Base-by-base conservation (phyloP, 345 rosid genomes). In the Trapa bicornis region DNA sequence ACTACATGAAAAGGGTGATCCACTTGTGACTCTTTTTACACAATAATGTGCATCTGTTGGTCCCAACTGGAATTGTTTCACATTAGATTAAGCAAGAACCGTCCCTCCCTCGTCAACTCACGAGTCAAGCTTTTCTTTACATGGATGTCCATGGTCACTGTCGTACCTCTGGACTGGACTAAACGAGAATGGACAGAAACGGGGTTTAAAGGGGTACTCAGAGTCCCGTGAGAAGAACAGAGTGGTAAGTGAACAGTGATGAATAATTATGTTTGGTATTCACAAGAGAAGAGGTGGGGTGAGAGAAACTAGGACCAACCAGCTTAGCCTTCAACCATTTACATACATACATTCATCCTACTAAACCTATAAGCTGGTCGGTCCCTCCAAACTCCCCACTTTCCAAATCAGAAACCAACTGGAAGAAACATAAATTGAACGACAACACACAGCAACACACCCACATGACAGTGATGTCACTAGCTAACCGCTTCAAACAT, bases 331-430 rank as follows among this genome's bases (percentile, higher is more conserved):
- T 77, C 61, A 66, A 62, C 67, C 66, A 6, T 22, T 22, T 22
- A 22, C 29, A 65, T 66, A 71, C 41, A 74, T 75, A 71, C 79
- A 56, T 53, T 22, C 29, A 22, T 22, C 29, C 29, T 22, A 76
- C 78, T 73, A 72, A 75, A 81, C 88, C 88, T 84, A 72, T 85
- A 61, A 84, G 79, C 78, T 79, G 78, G 80, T 43, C 71, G 78
- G 80, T 43, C 71, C 69, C 74, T 67, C 47, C 67, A 72, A 66
- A 22, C 39, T 62, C 53, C 36, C 2, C 14, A 60, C 52, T 33
- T 66, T 11, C 38, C 29, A 22, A 61, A n/a, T 35, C 33, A 11
- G 36, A 14, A 47, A 45, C 53, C 39, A 61, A 66, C 69, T 54
- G 37, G 50, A 70, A 70, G 45, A 61, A 54, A 43, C 35, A 12